Conservation (phyloP, 108 stramenopile species). For the Stephanodiscus minutulus region DNA sequence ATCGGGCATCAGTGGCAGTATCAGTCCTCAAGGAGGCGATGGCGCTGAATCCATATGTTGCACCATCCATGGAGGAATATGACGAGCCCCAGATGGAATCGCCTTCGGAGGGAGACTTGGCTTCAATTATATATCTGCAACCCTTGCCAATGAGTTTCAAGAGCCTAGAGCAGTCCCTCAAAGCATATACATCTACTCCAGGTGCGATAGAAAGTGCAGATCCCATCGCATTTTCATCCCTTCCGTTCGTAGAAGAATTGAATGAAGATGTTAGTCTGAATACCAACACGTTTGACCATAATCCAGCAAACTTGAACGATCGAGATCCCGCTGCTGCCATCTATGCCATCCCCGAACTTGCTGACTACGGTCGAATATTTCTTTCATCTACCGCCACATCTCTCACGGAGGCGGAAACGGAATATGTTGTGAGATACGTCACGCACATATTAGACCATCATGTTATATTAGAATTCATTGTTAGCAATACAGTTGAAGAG, state of each 20-base stretch:
- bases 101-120: slow-evolving; percentile 39
- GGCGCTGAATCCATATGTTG: slow-evolving; percentile 33
- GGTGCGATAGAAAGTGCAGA: slow-evolving; percentile 52
- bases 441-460: slow-evolving; percentile 85
- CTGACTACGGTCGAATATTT: slow-evolving; percentile 70
- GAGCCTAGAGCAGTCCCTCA: slow-evolving; percentile 67
- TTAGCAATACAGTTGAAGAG: slow-evolving; percentile 87
- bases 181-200: slow-evolving; percentile 56
- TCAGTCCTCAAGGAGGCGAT: slow-evolving; percentile 55
- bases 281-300: slow-evolving; percentile 26
- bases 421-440: slow-evolving; percentile 75
- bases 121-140: slow-evolving; percentile 57
- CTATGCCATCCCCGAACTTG: slow-evolving; percentile 76
- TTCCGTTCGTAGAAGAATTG: slow-evolving; percentile 73
- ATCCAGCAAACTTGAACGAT: slow-evolving; percentile 49
- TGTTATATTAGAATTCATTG: slow-evolving; percentile 84
- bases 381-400: slow-evolving; percentile 50
- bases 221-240: slow-evolving; percentile 62
- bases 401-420: slow-evolving; percentile 77
- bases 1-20: slow-evolving; percentile 77
- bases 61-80: slow-evolving; percentile 39
- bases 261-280: slow-evolving; percentile 31
- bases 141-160: slow-evolving; percentile 82
- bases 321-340: slow-evolving; percentile 62
- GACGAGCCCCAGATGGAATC: slow-evolving; percentile 36